Conservation (phyloP, 495 filamentous ascomycete species). For the Annulohypoxylon maeteangense region DNA sequence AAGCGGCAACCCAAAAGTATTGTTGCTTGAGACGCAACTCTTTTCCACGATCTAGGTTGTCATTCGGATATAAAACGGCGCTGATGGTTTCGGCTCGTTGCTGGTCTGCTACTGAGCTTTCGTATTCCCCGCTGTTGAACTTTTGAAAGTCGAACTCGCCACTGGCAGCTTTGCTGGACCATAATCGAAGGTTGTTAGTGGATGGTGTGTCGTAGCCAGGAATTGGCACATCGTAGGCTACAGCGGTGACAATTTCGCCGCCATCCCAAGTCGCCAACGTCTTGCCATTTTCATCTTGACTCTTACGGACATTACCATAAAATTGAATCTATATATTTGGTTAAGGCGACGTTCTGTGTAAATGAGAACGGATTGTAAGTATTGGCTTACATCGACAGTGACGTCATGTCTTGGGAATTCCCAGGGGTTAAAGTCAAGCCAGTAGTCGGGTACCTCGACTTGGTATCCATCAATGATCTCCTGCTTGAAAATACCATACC, state of each 20-base stretch:
- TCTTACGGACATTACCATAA: constrained; percentile 82
- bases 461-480: constrained; percentile 98
- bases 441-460: constrained; percentile 97
- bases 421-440: constrained; percentile 99
- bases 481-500: constrained; percentile 99
- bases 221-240: constrained; percentile 95
- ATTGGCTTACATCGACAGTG: constrained; percentile 74
- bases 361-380: not conserved
- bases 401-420: constrained; percentile 97
- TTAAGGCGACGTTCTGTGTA: constrained; percentile 23
- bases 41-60: constrained; percentile 95
- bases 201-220: constrained; percentile 89
- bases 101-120: constrained; percentile 94
- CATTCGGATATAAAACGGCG: constrained; percentile 96
- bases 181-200: constrained; percentile 95
- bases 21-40: constrained; percentile 98
- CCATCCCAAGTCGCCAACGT: constrained; percentile 80
- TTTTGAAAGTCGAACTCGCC: constrained; percentile 99
- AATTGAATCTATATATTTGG: constrained; percentile 76
- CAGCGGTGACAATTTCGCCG: constrained; percentile 90
- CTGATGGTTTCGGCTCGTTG: constrained; percentile 97
- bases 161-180: constrained; percentile 96
- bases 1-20: constrained; percentile 99
- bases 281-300: constrained; percentile 79
- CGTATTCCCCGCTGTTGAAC: constrained; percentile 98